These are phyloP conservation scores for Jacaranda copaia DNA, from an alignment of 257 asterid species.

Conservation along the genomic window DNA sequence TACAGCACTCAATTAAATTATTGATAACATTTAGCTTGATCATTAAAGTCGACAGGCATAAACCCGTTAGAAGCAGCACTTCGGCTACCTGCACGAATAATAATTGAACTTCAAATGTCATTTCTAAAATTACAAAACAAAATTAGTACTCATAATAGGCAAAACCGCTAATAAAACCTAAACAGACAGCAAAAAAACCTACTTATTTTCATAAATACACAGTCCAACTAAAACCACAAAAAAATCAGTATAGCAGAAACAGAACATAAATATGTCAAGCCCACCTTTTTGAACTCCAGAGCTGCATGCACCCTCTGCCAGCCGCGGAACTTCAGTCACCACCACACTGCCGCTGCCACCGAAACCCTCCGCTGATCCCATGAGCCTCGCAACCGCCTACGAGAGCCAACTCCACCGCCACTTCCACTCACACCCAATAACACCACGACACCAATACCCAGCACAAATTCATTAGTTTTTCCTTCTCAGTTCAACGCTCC, in stretches of 20 bases:
- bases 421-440: conserved; percentile 46
- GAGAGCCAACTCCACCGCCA: conserved; percentile 46
- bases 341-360: conserved; percentile 41
- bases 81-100: too few species aligned
- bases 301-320: conserved; percentile 46
- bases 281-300: conserved; percentile 49
- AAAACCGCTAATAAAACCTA: too few species aligned
- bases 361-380: conserved; percentile 76
- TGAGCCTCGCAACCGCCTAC: conserved; percentile 47
- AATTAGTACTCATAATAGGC: too few species aligned
- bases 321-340: conserved; percentile 56
- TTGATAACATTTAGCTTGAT: too few species aligned
- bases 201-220: background rate
- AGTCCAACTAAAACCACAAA: conserved; percentile 16
- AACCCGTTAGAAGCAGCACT: too few species aligned
- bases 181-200: too few species aligned
- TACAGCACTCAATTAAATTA: too few species aligned
- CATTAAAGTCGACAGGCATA: too few species aligned
- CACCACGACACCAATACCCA: conserved; percentile 49
- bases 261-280: conserved; percentile 27
- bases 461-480: conserved; percentile 28
- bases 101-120: too few species aligned
- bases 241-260: too few species aligned
- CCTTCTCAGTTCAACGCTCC: conserved; percentile 25
- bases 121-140: too few species aligned